A percentile compares a stretch with the other conserved stretches of the same genome.
Conservation (phyloP, 2,329 filamentous ascomycete species). For the Aspergillus viridinutans region DNA sequence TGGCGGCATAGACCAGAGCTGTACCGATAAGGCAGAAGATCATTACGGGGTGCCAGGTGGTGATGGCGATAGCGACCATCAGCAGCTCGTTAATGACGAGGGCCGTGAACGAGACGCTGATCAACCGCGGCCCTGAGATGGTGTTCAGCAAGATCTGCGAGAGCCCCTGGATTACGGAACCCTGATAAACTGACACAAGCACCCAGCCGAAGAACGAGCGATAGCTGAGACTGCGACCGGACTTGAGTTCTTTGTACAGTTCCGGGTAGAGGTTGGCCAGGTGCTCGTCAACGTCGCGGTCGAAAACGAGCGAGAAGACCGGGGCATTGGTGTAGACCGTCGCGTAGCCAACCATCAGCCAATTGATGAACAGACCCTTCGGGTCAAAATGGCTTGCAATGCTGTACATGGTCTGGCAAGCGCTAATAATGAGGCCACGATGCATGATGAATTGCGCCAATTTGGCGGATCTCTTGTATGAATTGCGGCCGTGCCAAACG, state of each 20-base stretch:
- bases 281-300: slow-evolving; percentile 90
- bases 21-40: slow-evolving; percentile 79
- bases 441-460: slow-evolving; percentile 98
- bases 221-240: slow-evolving; percentile 80
- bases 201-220: slow-evolving; percentile 97
- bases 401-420: slow-evolving; percentile 96
- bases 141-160: slow-evolving; percentile 81
- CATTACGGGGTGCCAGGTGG: slow-evolving; percentile 96
- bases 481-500: slow-evolving; percentile 98
- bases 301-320: slow-evolving; percentile 88
- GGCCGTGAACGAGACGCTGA: slow-evolving; percentile 86
- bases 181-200: slow-evolving; percentile 89
- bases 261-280: slow-evolving; percentile 94
- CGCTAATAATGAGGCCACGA: slow-evolving; percentile 86
- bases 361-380: slow-evolving; percentile 91
- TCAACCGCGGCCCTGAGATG: slow-evolving; percentile 64
- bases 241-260: slow-evolving; percentile 94
- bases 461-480: slow-evolving; percentile 93
- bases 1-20: slow-evolving; percentile 71
- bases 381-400: slow-evolving; percentile 91
- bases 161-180: slow-evolving; percentile 90
- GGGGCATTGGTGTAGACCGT: slow-evolving; percentile 93
- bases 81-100: slow-evolving; percentile 90
- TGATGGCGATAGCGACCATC: slow-evolving; percentile 96
- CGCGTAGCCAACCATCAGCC: slow-evolving; percentile 93